These are phyloP conservation scores for Smittium culicis DNA, from an alignment of 371 early-diverging fungal species.

Conservation along the genomic window DNA sequence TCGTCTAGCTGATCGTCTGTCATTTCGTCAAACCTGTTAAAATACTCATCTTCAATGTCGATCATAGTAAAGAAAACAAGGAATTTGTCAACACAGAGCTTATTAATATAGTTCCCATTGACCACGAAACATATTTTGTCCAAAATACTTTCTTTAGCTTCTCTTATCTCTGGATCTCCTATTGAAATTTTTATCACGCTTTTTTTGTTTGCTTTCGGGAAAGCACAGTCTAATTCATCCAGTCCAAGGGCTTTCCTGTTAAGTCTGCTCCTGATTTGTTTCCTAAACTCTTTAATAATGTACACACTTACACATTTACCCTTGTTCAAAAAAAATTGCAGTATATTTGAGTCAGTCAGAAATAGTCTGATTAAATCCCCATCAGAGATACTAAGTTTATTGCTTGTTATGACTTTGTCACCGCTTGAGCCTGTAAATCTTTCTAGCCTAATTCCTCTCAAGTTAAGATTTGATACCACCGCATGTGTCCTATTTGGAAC, in stretches of 20 bases:
- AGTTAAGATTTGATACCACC: not conserved
- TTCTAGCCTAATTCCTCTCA: not conserved
- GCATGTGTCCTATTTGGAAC: not conserved
- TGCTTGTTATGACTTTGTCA: not conserved
- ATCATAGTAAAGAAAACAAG: not conserved
- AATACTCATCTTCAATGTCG: not conserved
- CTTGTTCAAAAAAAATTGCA: not conserved
- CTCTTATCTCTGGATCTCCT: not conserved
- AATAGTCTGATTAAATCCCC: not conserved
- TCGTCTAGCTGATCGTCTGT: not conserved
- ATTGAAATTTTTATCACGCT: not conserved
- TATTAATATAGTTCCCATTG: not conserved
- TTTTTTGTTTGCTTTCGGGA: not conserved
- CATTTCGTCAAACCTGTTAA: not conserved
- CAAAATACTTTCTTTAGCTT: not conserved
- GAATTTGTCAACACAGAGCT: not conserved
- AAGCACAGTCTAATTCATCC: not conserved
- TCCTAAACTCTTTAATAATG: not conserved
- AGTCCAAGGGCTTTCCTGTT: not conserved
- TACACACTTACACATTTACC: not conserved
- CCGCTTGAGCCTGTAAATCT: not conserved
- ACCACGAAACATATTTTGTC: not conserved
- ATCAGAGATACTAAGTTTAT: not conserved
- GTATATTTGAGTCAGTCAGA: not conserved
- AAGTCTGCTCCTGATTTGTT: not conserved